Conservation (phyloP, 345 rosid genomes). For the Carallia pectinifolia region DNA sequence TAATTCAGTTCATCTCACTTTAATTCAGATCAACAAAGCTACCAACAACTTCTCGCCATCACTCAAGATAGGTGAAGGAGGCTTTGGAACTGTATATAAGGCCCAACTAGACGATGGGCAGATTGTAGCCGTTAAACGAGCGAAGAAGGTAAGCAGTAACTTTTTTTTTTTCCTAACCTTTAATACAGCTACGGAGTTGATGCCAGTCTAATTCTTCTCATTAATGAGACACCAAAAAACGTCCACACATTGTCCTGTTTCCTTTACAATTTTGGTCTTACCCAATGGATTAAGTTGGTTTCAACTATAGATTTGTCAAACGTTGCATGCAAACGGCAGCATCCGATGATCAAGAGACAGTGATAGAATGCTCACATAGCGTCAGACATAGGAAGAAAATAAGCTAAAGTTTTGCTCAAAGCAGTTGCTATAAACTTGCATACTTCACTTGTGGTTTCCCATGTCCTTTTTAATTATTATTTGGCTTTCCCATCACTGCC, state of each 20-base stretch:
- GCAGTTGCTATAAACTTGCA: no score
- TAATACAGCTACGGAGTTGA: not conserved
- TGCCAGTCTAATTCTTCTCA: no score
- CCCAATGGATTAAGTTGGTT: no score
- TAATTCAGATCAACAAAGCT: constrained; percentile 58
- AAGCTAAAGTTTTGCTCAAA: no score
- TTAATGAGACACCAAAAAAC: no score
- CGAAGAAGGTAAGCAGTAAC: constrained; percentile 63
- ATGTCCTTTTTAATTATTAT: not conserved
- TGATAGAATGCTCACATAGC: no score
- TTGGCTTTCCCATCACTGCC: constrained; percentile 2
- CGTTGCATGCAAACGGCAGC: no score
- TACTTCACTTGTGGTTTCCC: not conserved
- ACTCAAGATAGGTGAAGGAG: constrained; percentile 82
- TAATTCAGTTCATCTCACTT: constrained; percentile 59
- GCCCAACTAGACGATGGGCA: constrained; percentile 68
- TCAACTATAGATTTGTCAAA: no score
- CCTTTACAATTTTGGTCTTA: no score
- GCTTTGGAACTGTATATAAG: constrained; percentile 86
- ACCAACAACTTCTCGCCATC: constrained; percentile 65
- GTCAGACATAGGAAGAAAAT: no score
- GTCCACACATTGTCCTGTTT: no score
- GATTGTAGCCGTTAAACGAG: constrained; percentile 91
- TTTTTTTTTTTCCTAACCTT: constrained; percentile 4
- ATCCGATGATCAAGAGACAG: no score